Base-by-base conservation (phyloP, 768 basidiomycete species). In the Mycena crocata region DNA sequence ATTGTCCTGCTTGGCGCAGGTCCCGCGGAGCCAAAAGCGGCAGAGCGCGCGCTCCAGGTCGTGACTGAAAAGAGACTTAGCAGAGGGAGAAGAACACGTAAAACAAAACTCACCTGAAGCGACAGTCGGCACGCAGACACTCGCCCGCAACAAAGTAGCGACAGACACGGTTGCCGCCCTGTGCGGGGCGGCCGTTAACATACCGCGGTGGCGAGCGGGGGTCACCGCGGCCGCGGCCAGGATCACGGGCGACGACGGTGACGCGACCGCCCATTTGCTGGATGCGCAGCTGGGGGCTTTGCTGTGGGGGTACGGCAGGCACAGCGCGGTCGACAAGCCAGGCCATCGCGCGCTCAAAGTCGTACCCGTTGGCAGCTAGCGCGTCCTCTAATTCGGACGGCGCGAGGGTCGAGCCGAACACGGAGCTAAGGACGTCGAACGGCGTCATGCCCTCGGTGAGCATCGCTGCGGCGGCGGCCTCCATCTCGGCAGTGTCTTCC, bases 11-110 rank as follows among this genome's bases (percentile, higher is more conserved):
- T 99, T 99, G 32, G 96, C 94, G 75, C 98, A 99, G 48, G 95
- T 95, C 7, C 97, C 97, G 55, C 96, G 89, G 32, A 99, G 86
- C 98, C 98, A 99, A 83, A 99, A 99, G 37, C 98, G 92, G 80
- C 93, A 96, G 24, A 98, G 78, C 2, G 96, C 96, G 44, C 96
- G 89, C 77, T 98, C 96, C 5, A 98, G 87, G 74, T 98, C 96
- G 75, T 98, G 96, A 72, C 96, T 98, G n/a, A 71, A 19, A 71
- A 59, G 58, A 52, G 59, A 42, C 62, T 66, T 56, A 60, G 24
- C 55, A 46, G 56, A 19, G 57, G 23, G 57, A 54, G 45, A 39
- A 62, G 4, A 15, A 64, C 57, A 50, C 5, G 23, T 49, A 39
- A 40, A 26, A 66, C 59, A 30, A 44, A 19, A 56, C 88, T 69